phyloP scores from a whole-genome alignment of 2,329 filamentous ascomycete species.

The Pseudocercospora cruenta region DNA sequence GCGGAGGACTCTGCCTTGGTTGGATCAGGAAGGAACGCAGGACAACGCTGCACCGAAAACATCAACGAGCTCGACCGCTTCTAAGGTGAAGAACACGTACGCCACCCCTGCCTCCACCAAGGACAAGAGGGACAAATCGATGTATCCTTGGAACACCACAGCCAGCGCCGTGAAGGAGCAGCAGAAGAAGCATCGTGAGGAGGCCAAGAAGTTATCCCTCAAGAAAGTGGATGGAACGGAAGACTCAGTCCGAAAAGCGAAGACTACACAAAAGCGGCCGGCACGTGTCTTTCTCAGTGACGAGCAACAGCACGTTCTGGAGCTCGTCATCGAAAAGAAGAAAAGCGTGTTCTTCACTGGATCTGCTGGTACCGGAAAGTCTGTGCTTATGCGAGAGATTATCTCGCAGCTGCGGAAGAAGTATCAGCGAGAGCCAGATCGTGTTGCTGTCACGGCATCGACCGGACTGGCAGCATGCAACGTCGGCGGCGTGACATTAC shows the following conservation, averaged over 20 bases:
- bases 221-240: constrained; percentile 47
- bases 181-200: constrained; percentile 71
- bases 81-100: constrained; percentile 23
- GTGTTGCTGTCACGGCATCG: constrained; percentile 90
- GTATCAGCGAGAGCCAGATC: constrained; percentile 74
- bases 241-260: constrained; percentile 54
- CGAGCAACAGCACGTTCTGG: constrained; percentile 82
- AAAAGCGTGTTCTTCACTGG: constrained; percentile 98
- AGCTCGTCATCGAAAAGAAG: constrained; percentile 76
- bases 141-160: constrained; percentile 71
- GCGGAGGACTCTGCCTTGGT: constrained; percentile 68
- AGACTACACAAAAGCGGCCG: constrained; percentile 51
- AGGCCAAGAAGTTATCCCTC: constrained; percentile 59
- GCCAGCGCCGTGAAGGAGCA: constrained; percentile 76
- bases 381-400: constrained; percentile 89
- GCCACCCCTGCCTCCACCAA: constrained; percentile 45
- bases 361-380: constrained; percentile 93
- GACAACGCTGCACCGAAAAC: constrained; percentile 24
- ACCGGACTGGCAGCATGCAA: constrained; percentile 96
- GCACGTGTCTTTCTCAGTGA: constrained; percentile 73
- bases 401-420: constrained; percentile 80
- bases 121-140: constrained; percentile 41
- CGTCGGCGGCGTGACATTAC: constrained; percentile 90
- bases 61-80: constrained; percentile 8
- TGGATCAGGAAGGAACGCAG: constrained; percentile 42